These are phyloP conservation scores for Ramalina intermedia DNA, from an alignment of 495 filamentous ascomycete species.

Conservation along the genomic window DNA sequence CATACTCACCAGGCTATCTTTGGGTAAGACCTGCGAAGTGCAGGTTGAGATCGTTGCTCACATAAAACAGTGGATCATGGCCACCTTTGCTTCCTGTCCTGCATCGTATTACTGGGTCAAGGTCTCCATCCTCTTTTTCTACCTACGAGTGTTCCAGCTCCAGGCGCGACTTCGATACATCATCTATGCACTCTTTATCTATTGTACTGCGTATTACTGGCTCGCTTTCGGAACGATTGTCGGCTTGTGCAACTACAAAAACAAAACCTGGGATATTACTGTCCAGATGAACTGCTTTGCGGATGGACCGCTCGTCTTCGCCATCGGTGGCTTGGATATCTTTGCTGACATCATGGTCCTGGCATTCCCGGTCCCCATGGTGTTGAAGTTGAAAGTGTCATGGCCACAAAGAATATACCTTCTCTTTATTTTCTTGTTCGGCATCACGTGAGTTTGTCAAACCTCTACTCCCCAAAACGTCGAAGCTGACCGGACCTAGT, in stretches of 20 bases:
- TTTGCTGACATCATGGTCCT: constrained; percentile 6
- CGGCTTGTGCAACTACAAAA: constrained; percentile 5
- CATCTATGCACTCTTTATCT: constrained; percentile 5
- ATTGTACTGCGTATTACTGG: constrained; percentile 9
- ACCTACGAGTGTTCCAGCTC: constrained; percentile 5
- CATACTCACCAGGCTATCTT: constrained; percentile 2
- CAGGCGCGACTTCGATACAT: constrained; percentile 2
- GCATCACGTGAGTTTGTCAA: constrained; percentile 1
- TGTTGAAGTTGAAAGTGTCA: constrained; percentile 2
- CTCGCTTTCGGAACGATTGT: constrained; percentile 4
- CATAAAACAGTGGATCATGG: constrained; percentile 6
- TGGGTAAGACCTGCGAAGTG: background rate
- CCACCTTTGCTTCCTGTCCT: constrained; percentile 7
- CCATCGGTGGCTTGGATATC: constrained; percentile 9
- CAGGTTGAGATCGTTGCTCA: background rate
- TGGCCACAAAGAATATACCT: constrained; percentile 7
- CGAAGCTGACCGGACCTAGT: background rate
- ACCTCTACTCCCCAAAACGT: background rate
- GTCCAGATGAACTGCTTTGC: constrained; percentile 10
- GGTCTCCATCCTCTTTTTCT: constrained; percentile 9
- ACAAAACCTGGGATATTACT: constrained; percentile 4
- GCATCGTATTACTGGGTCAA: constrained; percentile 10
- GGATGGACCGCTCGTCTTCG: constrained; percentile 3
- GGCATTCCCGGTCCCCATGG: constrained; percentile 5
- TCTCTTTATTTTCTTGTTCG: constrained; percentile 5